Base-by-base conservation (phyloP, 768 basidiomycete genomes). In the Podaxis sp. region DNA sequence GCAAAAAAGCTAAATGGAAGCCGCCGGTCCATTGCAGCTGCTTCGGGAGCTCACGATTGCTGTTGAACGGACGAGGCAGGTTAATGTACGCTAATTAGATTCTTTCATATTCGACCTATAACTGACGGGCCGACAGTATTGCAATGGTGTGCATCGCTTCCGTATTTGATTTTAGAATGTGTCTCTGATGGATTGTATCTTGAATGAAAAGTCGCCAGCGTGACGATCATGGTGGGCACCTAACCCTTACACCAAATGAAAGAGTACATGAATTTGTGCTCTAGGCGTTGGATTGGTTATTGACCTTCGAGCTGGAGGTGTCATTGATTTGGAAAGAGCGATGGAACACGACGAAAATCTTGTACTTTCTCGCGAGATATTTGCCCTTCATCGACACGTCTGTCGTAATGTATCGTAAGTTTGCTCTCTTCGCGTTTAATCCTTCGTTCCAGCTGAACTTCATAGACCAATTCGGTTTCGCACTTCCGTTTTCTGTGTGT, bases 301-400 rank as follows among this genome's bases (percentile, higher is more conserved):
- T 71, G 53, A 72, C 70, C 16, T 55, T 71, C 10, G 59, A 66
- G 4, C n/a, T 62, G 14, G 71, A 72, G 54, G 56, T 62, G 9
- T 51, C 48, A 6, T 38, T 62, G 23, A 28, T 62, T 18, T 62
- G 61, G 61, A 18, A 35, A 10, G 32, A 42, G 28, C 28, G 32
- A 37, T 62, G 61, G 61, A 62, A 62, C 21, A 36, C 35, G 9
- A 53, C 57, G 16, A 62, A 62, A 38, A 21, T 62, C 18, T 27
- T 62, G 5, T 62, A 57, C 28, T 57, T 62, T 23, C 57, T 62
- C 7, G 42, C 56, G 18, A 55, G 61, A 14, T 62, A 62, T 35
- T n/a, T 62, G 23, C 55, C 61, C 27, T 62, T 62, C 23, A 57
- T 57, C n/a, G 61, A 62, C 18, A 53, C 57, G 10, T 58, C 61